Conservation (phyloP, 805 yeast genomes). For the Lachancea cidri region DNA sequence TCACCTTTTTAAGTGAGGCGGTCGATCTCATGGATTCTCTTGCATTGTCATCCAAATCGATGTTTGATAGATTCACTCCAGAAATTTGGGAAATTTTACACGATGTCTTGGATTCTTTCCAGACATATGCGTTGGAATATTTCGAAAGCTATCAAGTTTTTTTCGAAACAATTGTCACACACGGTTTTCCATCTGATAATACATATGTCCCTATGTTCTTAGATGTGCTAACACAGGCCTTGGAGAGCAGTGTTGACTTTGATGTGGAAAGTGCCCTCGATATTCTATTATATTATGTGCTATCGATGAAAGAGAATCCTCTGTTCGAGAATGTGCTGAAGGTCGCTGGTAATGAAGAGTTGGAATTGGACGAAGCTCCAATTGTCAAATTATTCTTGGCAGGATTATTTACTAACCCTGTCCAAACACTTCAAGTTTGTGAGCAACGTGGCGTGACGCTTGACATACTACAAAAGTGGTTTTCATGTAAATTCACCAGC, state of each 20-base stretch:
- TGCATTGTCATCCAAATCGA: conserved; percentile 43
- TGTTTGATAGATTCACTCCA: conserved; percentile 43
- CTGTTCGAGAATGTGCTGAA: conserved; percentile 23
- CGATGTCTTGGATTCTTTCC: conserved; percentile 47
- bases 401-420: conserved; percentile 57
- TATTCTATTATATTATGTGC: conserved; percentile 27
- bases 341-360: conserved; percentile 31
- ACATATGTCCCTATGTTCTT: conserved; percentile 26
- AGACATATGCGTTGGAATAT: conserved; percentile 55
- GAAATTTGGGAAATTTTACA: conserved; percentile 49
- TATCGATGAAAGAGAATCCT: conserved; percentile 31
- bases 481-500: conserved; percentile 48
- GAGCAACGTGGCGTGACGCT: conserved; percentile 44
- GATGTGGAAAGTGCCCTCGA: conserved; percentile 36
- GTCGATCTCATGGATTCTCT: conserved; percentile 59
- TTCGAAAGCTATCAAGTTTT: conserved; percentile 53
- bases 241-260: conserved; percentile 34
- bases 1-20: conserved; percentile 55
- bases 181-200: conserved; percentile 42
- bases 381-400: conserved; percentile 60
- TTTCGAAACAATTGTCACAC: conserved; percentile 48
- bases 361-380: conserved; percentile 37
- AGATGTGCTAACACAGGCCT: conserved; percentile 23
- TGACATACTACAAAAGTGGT: conserved; percentile 59
- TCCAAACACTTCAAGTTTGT: conserved; percentile 46